Conservation (phyloP, 495 filamentous ascomycete species). For the Hypomontagnella submonticulosa region DNA sequence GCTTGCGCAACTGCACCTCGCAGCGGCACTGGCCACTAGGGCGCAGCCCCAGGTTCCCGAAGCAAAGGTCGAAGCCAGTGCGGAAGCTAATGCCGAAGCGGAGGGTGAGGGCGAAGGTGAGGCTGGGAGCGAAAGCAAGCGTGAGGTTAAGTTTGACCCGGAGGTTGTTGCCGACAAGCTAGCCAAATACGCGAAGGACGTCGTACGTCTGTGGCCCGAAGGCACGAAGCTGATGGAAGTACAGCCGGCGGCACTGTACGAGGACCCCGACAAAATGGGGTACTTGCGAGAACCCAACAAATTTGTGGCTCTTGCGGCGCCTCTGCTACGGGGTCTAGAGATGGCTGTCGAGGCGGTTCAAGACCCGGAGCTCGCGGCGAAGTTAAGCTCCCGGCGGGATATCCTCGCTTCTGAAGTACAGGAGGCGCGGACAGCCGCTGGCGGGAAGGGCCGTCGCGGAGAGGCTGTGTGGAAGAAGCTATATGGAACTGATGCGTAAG, state of each 20-base stretch:
- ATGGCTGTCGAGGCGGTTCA: conserved; percentile 52
- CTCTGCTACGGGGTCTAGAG: conserved; percentile 55
- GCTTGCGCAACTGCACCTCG: conserved; percentile 52
- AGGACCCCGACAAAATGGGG: conserved; percentile 14
- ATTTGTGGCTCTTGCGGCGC: conserved; percentile 44
- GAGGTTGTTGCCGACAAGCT: conserved; percentile 36
- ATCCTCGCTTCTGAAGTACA: conserved; percentile 45
- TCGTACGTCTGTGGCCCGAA: conserved; percentile 53
- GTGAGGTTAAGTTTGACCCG: not conserved
- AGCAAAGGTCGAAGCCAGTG: too few relatives aligned
- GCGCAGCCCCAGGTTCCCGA: conserved; percentile 11
- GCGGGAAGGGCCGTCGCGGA: not conserved
- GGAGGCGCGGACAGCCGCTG: conserved; percentile 19
- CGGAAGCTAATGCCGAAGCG: not conserved
- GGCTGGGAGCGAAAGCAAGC: too few relatives aligned
- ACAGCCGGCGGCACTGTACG: conserved; percentile 46
- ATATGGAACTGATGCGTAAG: conserved; percentile 27
- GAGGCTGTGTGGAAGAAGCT: conserved; percentile 41
- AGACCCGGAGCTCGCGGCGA: conserved; percentile 44
- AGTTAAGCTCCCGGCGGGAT: conserved; percentile 45
- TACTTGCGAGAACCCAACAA: conserved; percentile 45
- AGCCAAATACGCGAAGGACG: conserved; percentile 48
- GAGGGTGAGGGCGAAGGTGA: not conserved
- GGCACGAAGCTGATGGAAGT: conserved; percentile 46
- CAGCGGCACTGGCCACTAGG: conserved; percentile 47